phyloP scores from a whole-genome alignment of 2,329 filamentous ascomycete genomes.

The Aspergillus luchuensis region DNA sequence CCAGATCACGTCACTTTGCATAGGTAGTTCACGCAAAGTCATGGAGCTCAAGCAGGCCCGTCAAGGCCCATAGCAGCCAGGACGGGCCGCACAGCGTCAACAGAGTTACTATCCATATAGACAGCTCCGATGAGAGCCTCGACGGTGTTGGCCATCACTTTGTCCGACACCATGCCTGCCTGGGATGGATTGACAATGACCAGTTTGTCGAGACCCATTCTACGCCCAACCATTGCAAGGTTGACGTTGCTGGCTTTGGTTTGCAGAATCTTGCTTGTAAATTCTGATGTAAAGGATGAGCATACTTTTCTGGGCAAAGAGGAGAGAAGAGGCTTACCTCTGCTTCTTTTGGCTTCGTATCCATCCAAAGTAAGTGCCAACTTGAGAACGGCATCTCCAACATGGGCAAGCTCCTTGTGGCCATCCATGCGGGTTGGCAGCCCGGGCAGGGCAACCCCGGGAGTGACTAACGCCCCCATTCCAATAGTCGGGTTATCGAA shows the following conservation, averaged over 20 bases:
- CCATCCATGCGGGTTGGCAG: not conserved
- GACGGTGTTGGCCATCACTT: constrained; percentile 32
- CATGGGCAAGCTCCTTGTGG: constrained; percentile 11
- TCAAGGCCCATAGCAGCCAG: constrained; percentile 14
- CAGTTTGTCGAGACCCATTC: constrained; percentile 6
- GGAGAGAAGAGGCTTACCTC: not conserved
- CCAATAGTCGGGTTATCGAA: not conserved
- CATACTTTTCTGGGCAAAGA: too few species aligned
- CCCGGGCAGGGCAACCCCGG: not conserved
- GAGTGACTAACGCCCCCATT: not conserved
- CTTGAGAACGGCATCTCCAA: constrained; percentile 7
- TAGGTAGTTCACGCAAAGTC: not conserved
- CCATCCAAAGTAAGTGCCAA: not conserved
- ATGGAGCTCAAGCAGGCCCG: constrained; percentile 11
- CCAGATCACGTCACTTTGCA: not conserved
- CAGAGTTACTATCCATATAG: constrained; percentile 27
- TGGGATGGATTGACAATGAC: constrained; percentile 23
- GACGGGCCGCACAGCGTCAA: constrained; percentile 10
- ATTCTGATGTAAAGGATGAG: not conserved
- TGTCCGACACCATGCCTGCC: constrained; percentile 13
- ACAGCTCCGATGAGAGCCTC: constrained; percentile 41
- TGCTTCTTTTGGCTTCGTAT: not conserved
- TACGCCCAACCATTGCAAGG: constrained; percentile 6
- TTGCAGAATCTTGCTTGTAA: constrained; percentile 8
- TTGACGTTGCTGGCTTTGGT: constrained; percentile 9